Conservation (phyloP, 352 stramenopile species). For the Globisporangium echinulatum region DNA sequence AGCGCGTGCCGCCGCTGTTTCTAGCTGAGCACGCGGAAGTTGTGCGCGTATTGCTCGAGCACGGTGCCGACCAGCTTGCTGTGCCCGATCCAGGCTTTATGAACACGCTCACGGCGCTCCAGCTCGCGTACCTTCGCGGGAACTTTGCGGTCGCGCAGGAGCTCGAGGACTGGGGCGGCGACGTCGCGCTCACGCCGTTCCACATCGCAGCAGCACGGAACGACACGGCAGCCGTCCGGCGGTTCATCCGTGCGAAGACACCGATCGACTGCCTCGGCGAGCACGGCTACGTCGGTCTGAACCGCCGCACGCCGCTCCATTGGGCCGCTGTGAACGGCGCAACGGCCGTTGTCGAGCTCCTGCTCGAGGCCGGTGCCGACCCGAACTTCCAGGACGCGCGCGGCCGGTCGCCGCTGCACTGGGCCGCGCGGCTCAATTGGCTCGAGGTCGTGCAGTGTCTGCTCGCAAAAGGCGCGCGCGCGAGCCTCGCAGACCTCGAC, state of each 20-base stretch:
- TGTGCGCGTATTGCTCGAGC: conserved; percentile 51
- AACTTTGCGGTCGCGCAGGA: conserved; percentile 74
- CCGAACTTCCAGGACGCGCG: conserved; percentile 71
- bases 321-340: conserved; percentile 72
- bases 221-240: conserved; percentile 45
- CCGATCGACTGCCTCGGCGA: conserved; percentile 69
- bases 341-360: conserved; percentile 43
- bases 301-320: conserved; percentile 71
- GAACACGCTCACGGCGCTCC: conserved; percentile 75
- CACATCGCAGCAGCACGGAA: conserved; percentile 59
- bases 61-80: conserved; percentile 55
- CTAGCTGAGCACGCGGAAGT: conserved; percentile 61
- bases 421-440: conserved; percentile 61
- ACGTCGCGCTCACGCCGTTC: conserved; percentile 76
- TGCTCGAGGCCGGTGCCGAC: conserved; percentile 62
- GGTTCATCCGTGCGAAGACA: conserved; percentile 52
- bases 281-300: conserved; percentile 74
- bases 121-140: conserved; percentile 68
- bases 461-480: conserved; percentile 30
- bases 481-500: conserved; percentile 46
- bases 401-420: conserved; percentile 70
- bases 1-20: conserved; percentile 74
- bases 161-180: conserved; percentile 72
- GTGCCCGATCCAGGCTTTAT: conserved; percentile 73
- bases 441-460: conserved; percentile 44